A percentile compares a stretch with the other conserved stretches of the same genome.
Conservation (phyloP, 495 filamentous ascomycete genomes). For the Talaromyces ruber region DNA sequence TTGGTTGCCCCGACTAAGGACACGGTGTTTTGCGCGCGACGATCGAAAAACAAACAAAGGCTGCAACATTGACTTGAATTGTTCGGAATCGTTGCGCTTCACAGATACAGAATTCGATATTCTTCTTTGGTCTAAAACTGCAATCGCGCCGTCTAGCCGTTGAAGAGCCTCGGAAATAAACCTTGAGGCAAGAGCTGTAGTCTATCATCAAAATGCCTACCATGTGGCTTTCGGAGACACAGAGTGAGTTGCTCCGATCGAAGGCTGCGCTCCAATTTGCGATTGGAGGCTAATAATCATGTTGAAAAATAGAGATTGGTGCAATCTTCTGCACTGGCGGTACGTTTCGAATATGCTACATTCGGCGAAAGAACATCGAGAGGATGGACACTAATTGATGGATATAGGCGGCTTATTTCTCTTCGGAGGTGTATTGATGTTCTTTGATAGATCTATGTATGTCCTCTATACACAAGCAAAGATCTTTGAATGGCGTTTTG, state of each 20-base stretch:
- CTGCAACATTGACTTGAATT: not conserved
- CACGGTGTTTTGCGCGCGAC: not conserved
- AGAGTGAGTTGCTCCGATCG: slow-evolving; percentile 56
- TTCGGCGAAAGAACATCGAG: slow-evolving; percentile 7
- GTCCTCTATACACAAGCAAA: slow-evolving; percentile 10
- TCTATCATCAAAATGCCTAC: slow-evolving; percentile 42
- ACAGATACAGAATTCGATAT: not conserved
- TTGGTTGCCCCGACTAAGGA: not conserved
- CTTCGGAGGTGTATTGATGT: slow-evolving; percentile 83
- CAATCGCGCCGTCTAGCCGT: not conserved
- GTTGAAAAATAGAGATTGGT: slow-evolving; percentile 63
- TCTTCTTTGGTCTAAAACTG: not conserved
- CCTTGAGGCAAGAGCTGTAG: not conserved
- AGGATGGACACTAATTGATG: not conserved
- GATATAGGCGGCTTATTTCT: slow-evolving; percentile 79
- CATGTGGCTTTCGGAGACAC: slow-evolving; percentile 93
- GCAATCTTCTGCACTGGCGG: slow-evolving; percentile 93
- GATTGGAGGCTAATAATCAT: not conserved
- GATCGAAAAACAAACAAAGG: not conserved
- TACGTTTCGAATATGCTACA: slow-evolving; percentile 42
- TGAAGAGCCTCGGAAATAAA: not conserved
- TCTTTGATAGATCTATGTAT: slow-evolving; percentile 94
- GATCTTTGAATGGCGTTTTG: not conserved
- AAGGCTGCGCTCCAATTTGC: not conserved
- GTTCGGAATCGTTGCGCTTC: not conserved